phyloP scores from a whole-genome alignment of 2,329 filamentous ascomycete genomes.

The Neoascochyta sp. region DNA sequence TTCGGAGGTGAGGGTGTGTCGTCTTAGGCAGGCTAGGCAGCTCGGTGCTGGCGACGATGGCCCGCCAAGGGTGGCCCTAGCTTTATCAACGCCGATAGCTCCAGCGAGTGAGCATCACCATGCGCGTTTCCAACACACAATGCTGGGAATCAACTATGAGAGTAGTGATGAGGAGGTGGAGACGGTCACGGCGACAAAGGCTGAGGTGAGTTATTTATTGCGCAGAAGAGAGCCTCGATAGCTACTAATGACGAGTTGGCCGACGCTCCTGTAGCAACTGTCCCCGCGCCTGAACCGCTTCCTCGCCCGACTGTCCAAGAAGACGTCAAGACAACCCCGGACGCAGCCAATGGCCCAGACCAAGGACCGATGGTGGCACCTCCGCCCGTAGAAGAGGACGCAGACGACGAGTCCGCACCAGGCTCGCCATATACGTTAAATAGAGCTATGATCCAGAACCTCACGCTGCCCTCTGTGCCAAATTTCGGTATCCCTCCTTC shows the following conservation, averaged over 20 bases:
- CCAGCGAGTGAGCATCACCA: too few relatives aligned
- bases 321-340: slow-evolving; percentile 7
- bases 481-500: slow-evolving; percentile 73
- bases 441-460: slow-evolving; percentile 62
- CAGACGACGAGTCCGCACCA: slow-evolving; percentile 20
- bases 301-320: slow-evolving; percentile 7
- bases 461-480: slow-evolving; percentile 69
- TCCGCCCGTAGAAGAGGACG: slow-evolving; percentile 13
- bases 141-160: slow-evolving; percentile 45
- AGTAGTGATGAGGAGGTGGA: slow-evolving; percentile 49
- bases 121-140: slow-evolving; percentile 21
- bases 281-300: slow-evolving; percentile 9
- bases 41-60: slow-evolving; percentile 18
- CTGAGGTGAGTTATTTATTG: slow-evolving; percentile 39
- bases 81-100: slow-evolving; percentile 17
- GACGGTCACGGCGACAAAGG: slow-evolving; percentile 22
- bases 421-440: slow-evolving; percentile 65
- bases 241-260: slow-evolving; percentile 46
- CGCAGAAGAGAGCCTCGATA: slow-evolving; percentile 36
- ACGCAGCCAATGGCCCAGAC: slow-evolving; percentile 21
- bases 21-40: slow-evolving; percentile 24
- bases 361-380: slow-evolving; percentile 27
- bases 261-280: slow-evolving; percentile 16
- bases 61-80: slow-evolving; percentile 28
- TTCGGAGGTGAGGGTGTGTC: slow-evolving; percentile 19